Conservation (phyloP, 331 rosid genomes). For the Quercus tomentella region DNA sequence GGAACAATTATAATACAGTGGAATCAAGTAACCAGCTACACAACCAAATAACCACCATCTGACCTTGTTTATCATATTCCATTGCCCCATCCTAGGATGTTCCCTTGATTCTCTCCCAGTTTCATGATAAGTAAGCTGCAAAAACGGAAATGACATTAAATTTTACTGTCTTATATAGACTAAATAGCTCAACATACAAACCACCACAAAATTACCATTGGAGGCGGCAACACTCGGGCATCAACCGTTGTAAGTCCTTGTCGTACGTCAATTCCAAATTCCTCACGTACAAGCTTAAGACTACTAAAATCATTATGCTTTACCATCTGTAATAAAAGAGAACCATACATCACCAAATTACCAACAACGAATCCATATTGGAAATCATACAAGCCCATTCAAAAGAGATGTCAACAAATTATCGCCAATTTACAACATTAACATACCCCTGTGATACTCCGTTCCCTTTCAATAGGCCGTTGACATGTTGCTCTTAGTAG, state of each 20-base stretch:
- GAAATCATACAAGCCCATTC: neutral
- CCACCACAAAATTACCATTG: neutral
- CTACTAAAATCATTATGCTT: neutral
- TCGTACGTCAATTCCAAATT: neutral
- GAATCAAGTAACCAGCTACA: neutral
- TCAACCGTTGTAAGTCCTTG: neutral
- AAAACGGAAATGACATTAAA: neutral
- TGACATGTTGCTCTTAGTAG: constrained; percentile 42
- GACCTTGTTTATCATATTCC: constrained; percentile 91
- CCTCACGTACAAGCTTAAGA: neutral
- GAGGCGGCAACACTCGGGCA: neutral
- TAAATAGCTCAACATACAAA: neutral
- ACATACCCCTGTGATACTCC: constrained; percentile 2
- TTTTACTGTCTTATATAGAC: neutral
- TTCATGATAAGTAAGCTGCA: constrained; percentile 63
- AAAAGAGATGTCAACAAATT: neutral
- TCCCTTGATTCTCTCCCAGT: constrained; percentile 37
- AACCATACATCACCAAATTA: neutral
- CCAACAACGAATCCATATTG: neutral
- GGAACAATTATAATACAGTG: neutral
- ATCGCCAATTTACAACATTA: neutral
- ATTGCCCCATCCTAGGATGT: constrained; percentile 64
- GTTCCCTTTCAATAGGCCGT: constrained; percentile 11
- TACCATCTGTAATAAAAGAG: neutral
- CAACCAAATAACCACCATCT: neutral